A percentile compares a stretch with the other conserved stretches of the same genome.
These are phyloP conservation scores for Penicillium ucsense DNA, from an alignment of 495 filamentous ascomycete genomes.

Conservation along the genomic window DNA sequence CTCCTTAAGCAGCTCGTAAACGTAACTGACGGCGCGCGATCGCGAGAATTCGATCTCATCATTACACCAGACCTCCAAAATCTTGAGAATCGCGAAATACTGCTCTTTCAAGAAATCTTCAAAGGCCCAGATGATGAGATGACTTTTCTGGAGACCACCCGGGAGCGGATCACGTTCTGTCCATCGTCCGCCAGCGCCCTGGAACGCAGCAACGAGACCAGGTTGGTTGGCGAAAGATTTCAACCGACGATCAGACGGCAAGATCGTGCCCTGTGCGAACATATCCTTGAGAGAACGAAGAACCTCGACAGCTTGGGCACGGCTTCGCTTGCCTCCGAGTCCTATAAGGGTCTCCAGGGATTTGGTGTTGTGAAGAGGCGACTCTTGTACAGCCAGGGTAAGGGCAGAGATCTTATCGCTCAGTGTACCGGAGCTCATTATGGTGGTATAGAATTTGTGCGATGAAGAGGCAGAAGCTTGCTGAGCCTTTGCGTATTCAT, in stretches of 20 bases:
- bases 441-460: conserved; percentile 87
- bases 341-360: conserved; percentile 72
- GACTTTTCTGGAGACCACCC: conserved; percentile 54
- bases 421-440: conserved; percentile 92
- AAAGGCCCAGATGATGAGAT: conserved; percentile 83
- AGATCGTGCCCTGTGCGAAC: conserved; percentile 72
- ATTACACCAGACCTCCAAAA: conserved; percentile 81
- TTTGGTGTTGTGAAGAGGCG: conserved; percentile 83
- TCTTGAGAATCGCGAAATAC: conserved; percentile 85
- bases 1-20: conserved; percentile 81
- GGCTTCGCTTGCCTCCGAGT: conserved; percentile 78
- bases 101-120: conserved; percentile 89
- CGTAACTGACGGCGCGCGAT: conserved; percentile 72
- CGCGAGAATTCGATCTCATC: conserved; percentile 92
- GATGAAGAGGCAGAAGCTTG: conserved; percentile 58
- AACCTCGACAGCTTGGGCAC: conserved; percentile 88
- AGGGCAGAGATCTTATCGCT: conserved; percentile 94
- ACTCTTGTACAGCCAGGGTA: conserved; percentile 89
- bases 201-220: conserved; percentile 57
- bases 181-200: conserved; percentile 50
- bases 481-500: conserved; percentile 46
- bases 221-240: conserved; percentile 73
- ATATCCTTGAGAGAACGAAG: conserved; percentile 88
- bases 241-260: conserved; percentile 75
- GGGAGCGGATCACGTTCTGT: conserved; percentile 56